Conservation (phyloP, 2,329 filamentous ascomycete genomes). For the Fusarium lyarnte region DNA sequence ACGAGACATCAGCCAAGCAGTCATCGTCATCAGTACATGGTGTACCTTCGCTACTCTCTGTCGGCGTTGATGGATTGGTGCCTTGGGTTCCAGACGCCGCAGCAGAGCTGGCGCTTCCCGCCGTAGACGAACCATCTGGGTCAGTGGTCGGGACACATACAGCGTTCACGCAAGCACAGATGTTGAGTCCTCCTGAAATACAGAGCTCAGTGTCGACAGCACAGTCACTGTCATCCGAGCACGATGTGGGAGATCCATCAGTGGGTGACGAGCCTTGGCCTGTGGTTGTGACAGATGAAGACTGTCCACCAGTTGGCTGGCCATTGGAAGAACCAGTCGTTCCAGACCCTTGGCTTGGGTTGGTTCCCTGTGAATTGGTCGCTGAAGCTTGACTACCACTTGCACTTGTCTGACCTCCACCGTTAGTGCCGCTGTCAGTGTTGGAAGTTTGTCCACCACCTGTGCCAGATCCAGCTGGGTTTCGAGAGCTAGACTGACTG, state of each 20-base stretch:
- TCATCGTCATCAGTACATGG: neutral
- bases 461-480: neutral
- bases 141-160: neutral
- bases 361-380: neutral
- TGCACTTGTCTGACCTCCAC: neutral
- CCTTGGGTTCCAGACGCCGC: neutral
- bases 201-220: neutral
- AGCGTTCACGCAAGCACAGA: constrained; percentile 3
- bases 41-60: neutral
- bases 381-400: neutral
- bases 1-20: neutral
- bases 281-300: neutral
- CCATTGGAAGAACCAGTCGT: neutral
- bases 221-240: constrained; percentile 13
- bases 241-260: neutral
- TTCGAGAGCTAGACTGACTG: neutral
- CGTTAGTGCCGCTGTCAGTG: neutral
- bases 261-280: neutral
- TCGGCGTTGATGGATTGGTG: neutral
- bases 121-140: neutral
- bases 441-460: neutral
- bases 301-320: neutral
- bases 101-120: neutral
- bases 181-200: neutral
- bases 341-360: neutral